Evolutionary conservation across 2,329 filamentous ascomycete species (phyloP).

Genomic region (Penicillium sclerotigenum): DNA sequence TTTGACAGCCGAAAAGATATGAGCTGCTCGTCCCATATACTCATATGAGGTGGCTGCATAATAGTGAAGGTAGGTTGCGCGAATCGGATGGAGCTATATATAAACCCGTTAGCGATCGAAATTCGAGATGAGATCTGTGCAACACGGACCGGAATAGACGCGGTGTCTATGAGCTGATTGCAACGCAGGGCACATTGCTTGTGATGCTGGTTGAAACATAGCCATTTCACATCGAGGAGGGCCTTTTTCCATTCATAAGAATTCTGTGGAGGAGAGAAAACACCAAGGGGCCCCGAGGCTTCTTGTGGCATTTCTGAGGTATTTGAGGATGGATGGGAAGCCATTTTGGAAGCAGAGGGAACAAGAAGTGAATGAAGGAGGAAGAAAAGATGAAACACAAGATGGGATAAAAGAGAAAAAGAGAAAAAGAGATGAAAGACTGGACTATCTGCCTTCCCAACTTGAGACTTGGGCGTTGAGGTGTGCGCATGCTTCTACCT

Average conservation of each 20-base stretch:
- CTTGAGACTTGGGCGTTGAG: neutral
- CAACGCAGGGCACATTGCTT: slow-evolving; percentile 40
- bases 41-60: slow-evolving; percentile 49
- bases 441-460: neutral
- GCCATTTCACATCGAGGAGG: slow-evolving; percentile 35
- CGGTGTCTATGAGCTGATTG: slow-evolving; percentile 28
- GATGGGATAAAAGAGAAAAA: neutral
- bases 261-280: slow-evolving; percentile 17
- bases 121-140: neutral
- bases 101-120: slow-evolving; percentile 1
- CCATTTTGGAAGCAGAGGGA: neutral
- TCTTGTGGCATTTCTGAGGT: neutral
- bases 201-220: slow-evolving; percentile 39
- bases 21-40: slow-evolving; percentile 45
- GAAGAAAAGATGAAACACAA: neutral
- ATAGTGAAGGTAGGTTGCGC: slow-evolving; percentile 45
- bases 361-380: neutral
- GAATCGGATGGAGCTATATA: slow-evolving; percentile 33
- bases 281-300: slow-evolving; percentile 18
- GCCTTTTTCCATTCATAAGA: slow-evolving; percentile 33
- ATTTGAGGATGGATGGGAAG: neutral
- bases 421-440: neutral
- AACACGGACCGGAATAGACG: slow-evolving; percentile 27
- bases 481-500: neutral
- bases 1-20: slow-evolving; percentile 46